These are phyloP conservation scores for Boletus rufocinnamomeus DNA, from an alignment of 768 basidiomycete species.

Conservation along the genomic window DNA sequence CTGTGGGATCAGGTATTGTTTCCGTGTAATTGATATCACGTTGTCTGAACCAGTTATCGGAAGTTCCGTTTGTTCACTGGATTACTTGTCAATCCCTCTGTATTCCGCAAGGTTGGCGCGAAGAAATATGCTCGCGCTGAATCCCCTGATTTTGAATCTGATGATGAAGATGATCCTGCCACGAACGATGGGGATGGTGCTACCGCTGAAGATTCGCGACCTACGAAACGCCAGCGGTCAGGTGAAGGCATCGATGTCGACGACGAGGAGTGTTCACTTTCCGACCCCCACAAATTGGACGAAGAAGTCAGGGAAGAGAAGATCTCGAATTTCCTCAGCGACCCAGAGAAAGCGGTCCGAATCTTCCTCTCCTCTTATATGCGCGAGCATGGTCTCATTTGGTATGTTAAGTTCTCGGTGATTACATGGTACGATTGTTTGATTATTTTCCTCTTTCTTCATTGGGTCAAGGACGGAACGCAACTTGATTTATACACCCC, in stretches of 20 bases:
- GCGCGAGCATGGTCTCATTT: slow-evolving; percentile 66
- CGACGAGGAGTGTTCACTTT: slow-evolving; percentile 37
- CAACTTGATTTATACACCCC: slow-evolving; percentile 53
- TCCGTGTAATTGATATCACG: neutral
- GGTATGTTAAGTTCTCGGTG: slow-evolving; percentile 43
- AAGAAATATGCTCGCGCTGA: slow-evolving; percentile 35
- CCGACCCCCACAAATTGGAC: slow-evolving; percentile 36
- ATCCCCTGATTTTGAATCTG: slow-evolving; percentile 39
- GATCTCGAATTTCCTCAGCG: slow-evolving; percentile 54
- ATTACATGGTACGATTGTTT: neutral
- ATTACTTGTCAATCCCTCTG: slow-evolving; percentile 50
- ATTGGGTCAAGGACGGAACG: slow-evolving; percentile 42
- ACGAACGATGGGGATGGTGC: slow-evolving; percentile 5
- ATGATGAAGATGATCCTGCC: slow-evolving; percentile 27
- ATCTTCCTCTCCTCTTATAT: slow-evolving; percentile 74
- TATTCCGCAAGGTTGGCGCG: slow-evolving; percentile 32
- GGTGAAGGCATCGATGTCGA: slow-evolving; percentile 12
- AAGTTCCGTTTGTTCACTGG: slow-evolving; percentile 67
- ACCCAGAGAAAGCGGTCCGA: slow-evolving; percentile 58
- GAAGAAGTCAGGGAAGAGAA: slow-evolving; percentile 44
- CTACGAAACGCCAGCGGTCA: slow-evolving; percentile 31
- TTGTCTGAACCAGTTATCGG: slow-evolving; percentile 9
- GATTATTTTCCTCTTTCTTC: neutral
- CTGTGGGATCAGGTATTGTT: slow-evolving; percentile 67
- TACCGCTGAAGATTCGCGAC: slow-evolving; percentile 2